Evolutionary conservation across 75 land plant species (phyloP).

Genomic region (Cryptomeria japonica): DNA sequence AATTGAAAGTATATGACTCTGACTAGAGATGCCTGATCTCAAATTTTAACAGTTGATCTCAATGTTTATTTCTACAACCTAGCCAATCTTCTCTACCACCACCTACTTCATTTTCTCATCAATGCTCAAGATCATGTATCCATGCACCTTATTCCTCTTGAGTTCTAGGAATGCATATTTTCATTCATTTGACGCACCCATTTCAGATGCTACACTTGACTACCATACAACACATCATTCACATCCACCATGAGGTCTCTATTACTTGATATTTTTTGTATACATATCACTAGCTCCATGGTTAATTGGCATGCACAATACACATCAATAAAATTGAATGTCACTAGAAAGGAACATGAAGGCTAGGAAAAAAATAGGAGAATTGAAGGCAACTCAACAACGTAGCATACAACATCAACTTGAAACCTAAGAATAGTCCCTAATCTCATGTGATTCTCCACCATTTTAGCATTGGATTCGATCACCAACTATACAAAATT

Average conservation of each 20-base stretch:
- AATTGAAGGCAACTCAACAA: too few relatives aligned
- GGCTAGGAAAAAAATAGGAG: too few relatives aligned
- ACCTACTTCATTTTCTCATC: constrained; percentile 44
- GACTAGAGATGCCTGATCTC: background rate
- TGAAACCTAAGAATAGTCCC: too few relatives aligned
- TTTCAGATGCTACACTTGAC: constrained; percentile 49
- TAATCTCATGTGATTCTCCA: too few relatives aligned
- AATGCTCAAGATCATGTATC: constrained; percentile 48
- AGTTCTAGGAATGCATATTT: constrained; percentile 35
- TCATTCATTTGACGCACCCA: constrained; percentile 46
- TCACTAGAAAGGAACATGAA: too few relatives aligned
- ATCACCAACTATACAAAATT: too few relatives aligned
- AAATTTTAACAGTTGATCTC: background rate
- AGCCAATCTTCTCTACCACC: constrained; percentile 43
- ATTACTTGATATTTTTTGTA: too few relatives aligned
- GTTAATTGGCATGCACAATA: too few relatives aligned
- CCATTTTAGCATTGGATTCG: too few relatives aligned
- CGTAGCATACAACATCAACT: too few relatives aligned
- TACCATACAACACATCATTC: background rate
- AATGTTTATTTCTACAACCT: background rate
- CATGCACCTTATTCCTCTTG: constrained; percentile 41
- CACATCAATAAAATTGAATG: too few relatives aligned
- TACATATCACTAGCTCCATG: too few relatives aligned
- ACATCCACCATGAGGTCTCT: background rate
- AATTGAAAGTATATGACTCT: background rate